Base-by-base conservation (phyloP, 352 stramenopile genomes). In the Phytopythium vexans region DNA sequence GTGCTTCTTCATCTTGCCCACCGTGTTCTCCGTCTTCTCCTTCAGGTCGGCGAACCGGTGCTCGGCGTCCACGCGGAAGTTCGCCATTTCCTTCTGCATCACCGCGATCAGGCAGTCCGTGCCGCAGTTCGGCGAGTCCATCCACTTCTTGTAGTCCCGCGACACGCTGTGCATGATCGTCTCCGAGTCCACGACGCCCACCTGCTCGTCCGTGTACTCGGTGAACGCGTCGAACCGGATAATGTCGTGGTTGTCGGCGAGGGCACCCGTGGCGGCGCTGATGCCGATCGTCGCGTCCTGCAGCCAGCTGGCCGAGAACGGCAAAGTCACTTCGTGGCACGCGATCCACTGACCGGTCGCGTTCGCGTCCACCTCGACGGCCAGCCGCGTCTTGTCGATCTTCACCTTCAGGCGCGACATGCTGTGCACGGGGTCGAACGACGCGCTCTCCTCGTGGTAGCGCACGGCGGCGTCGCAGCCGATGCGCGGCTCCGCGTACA, bases 231-330 rank as follows among this genome's bases (percentile, higher is more conserved):
- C 77, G 42, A 93, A 87, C 46, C 75, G 75, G 38, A 93, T 83
- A 43, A 93, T 72, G 58, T 95, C 85, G 60, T 95, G 85, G 58
- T 95, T 95, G 59, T 95, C 85, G 9, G 85, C 85, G 14, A 95
- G 56, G 31, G 68, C 68, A n/a, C 85, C 85, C 2, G 85, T 95
- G 6, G 85, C 72, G 21, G 68, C 83, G 10, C 76, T 92, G 60
- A 95, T 87, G 32, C 85, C 83, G 32, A 94, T 76, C 34, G 81
- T 89, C 12, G 77, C 46, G 21, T 52, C 55, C 35, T 44, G 31
- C 11, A 94, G 66, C 83, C 84, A 94, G 62, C 88, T 61, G n/a
- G 61, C 48, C 5, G 50, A 62, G 41, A 94, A 89, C 8, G 82
- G 78, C 52, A 94, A 55, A 0, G 64, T 74, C 41, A 77, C 62